Conservation (phyloP, 2,329 filamentous ascomycete species). For the Camillea tinctor region DNA sequence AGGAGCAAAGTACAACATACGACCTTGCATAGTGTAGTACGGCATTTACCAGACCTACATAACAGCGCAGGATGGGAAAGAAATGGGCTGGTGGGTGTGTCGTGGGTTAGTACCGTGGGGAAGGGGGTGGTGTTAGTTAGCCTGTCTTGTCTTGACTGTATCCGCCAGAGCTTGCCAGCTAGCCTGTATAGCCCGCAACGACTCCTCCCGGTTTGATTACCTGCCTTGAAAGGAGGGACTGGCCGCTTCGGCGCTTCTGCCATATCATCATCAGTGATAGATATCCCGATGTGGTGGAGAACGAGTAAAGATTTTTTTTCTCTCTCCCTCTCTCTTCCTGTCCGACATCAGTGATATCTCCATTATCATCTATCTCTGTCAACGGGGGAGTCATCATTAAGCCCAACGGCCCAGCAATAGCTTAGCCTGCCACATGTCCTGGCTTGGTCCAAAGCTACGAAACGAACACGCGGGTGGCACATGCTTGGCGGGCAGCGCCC, state of each 20-base stretch:
- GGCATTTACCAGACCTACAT: background rate
- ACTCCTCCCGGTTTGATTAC: conserved; percentile 15
- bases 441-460: conserved; percentile 17
- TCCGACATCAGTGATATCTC: conserved; percentile 9
- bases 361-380: conserved; percentile 6
- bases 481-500: conserved; percentile 17
- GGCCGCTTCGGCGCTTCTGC: conserved; percentile 6
- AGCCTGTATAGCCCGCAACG: background rate
- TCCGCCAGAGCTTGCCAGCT: background rate
- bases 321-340: background rate
- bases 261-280: conserved; percentile 14
- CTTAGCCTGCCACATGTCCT: conserved; percentile 18
- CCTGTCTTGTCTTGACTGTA: background rate
- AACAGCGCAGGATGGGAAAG: background rate
- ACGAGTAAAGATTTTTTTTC: conserved; percentile 11
- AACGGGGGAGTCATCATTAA: conserved; percentile 7
- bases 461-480: conserved; percentile 19
- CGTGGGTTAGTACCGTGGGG: background rate
- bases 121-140: background rate
- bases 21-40: background rate
- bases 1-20: background rate
- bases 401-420: conserved; percentile 4
- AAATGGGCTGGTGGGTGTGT: background rate
- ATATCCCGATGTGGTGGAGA: conserved; percentile 13
- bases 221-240: conserved; percentile 21